Evolutionary conservation across 2,329 filamentous ascomycete species (phyloP).

Genomic region (Ascochyta pisi): DNA sequence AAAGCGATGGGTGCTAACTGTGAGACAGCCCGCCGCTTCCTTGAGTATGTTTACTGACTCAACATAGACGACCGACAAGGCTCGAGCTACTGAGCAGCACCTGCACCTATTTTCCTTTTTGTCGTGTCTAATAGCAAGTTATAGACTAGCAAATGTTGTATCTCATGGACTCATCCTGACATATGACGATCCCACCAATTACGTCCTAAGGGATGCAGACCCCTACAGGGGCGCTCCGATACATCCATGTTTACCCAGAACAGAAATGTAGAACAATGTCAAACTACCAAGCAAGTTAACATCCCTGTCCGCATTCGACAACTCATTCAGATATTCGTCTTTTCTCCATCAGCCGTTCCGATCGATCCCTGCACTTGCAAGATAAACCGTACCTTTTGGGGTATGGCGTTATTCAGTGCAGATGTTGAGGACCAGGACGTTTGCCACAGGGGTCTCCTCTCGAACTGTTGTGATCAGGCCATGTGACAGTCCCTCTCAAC

Average conservation of each 20-base stretch:
- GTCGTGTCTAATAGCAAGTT: neutral
- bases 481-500: no score
- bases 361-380: neutral
- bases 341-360: neutral
- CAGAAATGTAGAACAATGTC: neutral
- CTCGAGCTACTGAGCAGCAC: conserved; percentile 23
- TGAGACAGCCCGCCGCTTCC: conserved; percentile 50
- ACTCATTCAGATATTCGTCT: neutral
- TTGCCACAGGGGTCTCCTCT: no score
- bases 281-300: neutral
- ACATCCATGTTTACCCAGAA: neutral
- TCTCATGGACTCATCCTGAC: neutral
- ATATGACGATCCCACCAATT: neutral
- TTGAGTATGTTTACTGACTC: neutral
- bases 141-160: neutral
- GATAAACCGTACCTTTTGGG: neutral
- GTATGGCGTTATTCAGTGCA: no score
- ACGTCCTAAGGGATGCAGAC: neutral
- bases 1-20: conserved; percentile 75
- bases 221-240: neutral
- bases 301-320: neutral
- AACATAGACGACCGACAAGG: conserved; percentile 30
- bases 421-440: no score
- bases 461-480: no score
- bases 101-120: neutral